Conservation (phyloP, 768 basidiomycete species). For the Boletales sp. region DNA sequence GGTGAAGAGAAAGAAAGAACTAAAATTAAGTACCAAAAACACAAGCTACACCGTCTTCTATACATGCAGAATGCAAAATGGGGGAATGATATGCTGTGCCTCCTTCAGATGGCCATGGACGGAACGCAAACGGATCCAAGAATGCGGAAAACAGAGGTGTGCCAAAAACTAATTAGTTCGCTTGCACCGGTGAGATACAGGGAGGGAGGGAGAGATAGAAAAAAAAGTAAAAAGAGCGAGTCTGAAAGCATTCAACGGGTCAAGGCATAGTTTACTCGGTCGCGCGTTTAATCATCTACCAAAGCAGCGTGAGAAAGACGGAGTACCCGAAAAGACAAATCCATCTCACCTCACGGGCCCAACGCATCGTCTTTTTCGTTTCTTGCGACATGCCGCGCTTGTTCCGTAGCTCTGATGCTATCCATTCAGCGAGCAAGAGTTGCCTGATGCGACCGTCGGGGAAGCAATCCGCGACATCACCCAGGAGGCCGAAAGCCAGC, state of each 20-base stretch:
- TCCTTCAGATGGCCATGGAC: constrained; percentile 66
- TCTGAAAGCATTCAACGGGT: constrained; percentile 26
- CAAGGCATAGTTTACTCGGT: constrained; percentile 54
- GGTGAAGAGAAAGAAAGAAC: constrained; percentile 4
- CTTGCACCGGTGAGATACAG: constrained; percentile 41
- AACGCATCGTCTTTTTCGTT: constrained; percentile 85
- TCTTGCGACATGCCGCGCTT: constrained; percentile 73
- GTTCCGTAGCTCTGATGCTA: constrained; percentile 65
- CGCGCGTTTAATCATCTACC: constrained; percentile 75
- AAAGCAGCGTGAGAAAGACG: background rate
- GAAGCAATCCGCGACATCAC: constrained; percentile 91
- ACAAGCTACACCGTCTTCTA: constrained; percentile 42
- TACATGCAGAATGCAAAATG: constrained; percentile 48
- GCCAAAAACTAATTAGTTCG: constrained; percentile 39
- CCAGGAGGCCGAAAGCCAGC: constrained; percentile 79
- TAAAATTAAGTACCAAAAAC: constrained; percentile 24
- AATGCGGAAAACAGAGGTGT: constrained; percentile 10
- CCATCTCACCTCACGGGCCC: constrained; percentile 82
- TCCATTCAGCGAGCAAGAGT: constrained; percentile 74
- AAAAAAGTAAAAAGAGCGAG: constrained; percentile 19
- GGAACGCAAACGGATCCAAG: constrained; percentile 14
- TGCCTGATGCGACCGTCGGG: constrained; percentile 78
- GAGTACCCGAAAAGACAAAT: background rate
- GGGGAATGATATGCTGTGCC: constrained; percentile 49
- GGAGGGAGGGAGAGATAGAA: constrained; percentile 22